Percentiles rank a stretch among this genome's conserved stretches.
Conservation (phyloP, 148 eudicot species). For the Rhododendron simsii region DNA sequence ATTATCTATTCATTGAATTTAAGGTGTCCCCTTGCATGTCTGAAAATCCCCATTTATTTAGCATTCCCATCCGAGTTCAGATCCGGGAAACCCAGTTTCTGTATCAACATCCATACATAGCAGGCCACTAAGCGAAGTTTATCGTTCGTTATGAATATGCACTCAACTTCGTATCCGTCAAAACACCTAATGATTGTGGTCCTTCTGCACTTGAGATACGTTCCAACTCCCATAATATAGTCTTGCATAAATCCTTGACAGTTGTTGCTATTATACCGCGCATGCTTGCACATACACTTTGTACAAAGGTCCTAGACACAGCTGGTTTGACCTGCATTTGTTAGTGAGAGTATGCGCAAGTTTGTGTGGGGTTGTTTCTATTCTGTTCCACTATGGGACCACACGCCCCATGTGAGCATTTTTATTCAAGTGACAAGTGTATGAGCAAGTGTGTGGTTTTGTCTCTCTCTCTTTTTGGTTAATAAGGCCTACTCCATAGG, state of each 20-base stretch:
- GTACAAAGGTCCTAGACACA: too few species aligned
- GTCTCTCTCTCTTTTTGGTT: not conserved
- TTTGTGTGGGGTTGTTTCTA: too few species aligned
- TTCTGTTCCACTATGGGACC: too few species aligned
- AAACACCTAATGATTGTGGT: not conserved
- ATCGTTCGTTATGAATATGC: not conserved
- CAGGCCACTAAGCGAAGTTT: not conserved
- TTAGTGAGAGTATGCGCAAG: not conserved
- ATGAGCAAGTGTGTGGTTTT: not conserved
- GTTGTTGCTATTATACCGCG: not conserved
- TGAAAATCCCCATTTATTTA: too few species aligned
- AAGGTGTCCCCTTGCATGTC: too few species aligned
- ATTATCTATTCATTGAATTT: too few species aligned
- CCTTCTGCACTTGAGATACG: not conserved
- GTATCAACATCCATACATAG: too few species aligned
- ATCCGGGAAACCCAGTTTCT: too few species aligned
- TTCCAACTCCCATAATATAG: not conserved
- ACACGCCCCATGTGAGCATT: too few species aligned
- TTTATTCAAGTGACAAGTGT: not conserved
- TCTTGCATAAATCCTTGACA: not conserved
- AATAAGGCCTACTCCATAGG: not conserved
- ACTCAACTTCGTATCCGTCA: not conserved
- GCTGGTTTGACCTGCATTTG: too few species aligned
- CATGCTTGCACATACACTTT: not conserved
- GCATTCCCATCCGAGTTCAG: too few species aligned